phyloP scores from a whole-genome alignment of 1,139 yeast species.

The Blastobotrys illinoisensis region DNA sequence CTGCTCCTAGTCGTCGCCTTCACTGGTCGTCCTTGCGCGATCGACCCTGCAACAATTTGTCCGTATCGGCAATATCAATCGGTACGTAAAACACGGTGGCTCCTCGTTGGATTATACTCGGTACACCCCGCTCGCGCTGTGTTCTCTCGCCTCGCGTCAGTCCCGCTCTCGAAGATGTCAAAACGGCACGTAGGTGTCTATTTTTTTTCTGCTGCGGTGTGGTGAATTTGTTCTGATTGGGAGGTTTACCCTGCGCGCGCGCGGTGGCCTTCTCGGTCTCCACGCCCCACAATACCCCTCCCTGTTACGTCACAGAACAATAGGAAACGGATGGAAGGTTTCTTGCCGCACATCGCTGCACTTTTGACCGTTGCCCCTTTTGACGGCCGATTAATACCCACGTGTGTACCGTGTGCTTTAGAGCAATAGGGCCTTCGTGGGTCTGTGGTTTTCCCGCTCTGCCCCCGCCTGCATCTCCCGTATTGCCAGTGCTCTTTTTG shows the following conservation, averaged over 20 bases:
- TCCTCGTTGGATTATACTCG: background rate
- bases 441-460: no score
- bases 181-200: background rate
- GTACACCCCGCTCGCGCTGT: background rate
- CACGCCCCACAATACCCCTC: background rate
- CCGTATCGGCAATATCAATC: background rate
- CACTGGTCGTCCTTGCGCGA: background rate
- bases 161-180: background rate
- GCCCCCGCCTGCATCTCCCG: no score
- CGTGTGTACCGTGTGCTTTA: no score
- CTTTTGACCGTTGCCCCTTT: background rate
- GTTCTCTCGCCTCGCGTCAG: background rate
- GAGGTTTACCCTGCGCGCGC: slow-evolving; percentile 1
- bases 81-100: background rate
- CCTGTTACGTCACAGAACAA: background rate
- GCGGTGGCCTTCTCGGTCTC: background rate
- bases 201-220: background rate
- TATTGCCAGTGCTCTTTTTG: no score
- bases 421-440: no score
- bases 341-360: background rate
- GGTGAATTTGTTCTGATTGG: background rate
- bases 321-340: background rate
- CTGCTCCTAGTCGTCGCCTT: background rate
- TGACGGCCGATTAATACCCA: no score
- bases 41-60: background rate